Conservation (phyloP, 208 protist species). For the Wallacemonas sp. region DNA sequence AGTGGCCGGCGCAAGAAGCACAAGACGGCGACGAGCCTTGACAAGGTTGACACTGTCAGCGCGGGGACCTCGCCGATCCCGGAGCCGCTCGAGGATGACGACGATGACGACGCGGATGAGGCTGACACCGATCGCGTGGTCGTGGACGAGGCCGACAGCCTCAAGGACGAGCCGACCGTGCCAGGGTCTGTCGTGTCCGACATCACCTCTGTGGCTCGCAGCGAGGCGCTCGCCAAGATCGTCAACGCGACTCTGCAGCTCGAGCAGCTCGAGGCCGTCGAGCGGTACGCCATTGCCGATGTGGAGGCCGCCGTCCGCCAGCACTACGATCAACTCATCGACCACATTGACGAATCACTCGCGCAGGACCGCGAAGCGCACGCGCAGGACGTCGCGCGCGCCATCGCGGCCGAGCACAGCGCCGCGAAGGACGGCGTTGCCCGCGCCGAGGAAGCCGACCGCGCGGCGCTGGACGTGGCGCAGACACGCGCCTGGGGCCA, state of each 20-base stretch:
- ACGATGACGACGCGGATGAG: not conserved
- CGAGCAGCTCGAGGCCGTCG: constrained; percentile 14
- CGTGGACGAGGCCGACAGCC: not conserved
- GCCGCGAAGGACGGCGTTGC: constrained; percentile 15
- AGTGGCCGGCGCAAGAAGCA: constrained; percentile 2
- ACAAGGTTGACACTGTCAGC: not conserved
- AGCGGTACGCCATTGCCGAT: constrained; percentile 12
- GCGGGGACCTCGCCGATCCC: constrained; percentile 7
- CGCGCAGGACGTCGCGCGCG: constrained; percentile 5
- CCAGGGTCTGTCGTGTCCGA: not conserved
- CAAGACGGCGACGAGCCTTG: not conserved
- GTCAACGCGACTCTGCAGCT: not conserved
- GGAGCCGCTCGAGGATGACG: not conserved
- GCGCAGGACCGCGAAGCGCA: not conserved
- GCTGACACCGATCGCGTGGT: not conserved
- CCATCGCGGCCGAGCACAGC: not conserved
- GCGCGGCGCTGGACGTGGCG: constrained; percentile 11
- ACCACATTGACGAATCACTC: constrained; percentile 1
- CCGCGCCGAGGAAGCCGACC: constrained; percentile 12
- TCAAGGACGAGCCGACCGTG: not conserved
- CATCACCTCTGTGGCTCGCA: not conserved
- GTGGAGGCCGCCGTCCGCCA: constrained; percentile 18
- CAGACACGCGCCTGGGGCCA: not conserved
- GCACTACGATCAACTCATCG: constrained; percentile 13
- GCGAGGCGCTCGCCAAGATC: not conserved